These are phyloP conservation scores for Serendipita indica DNA, from an alignment of 768 basidiomycete genomes.

Conservation along the genomic window DNA sequence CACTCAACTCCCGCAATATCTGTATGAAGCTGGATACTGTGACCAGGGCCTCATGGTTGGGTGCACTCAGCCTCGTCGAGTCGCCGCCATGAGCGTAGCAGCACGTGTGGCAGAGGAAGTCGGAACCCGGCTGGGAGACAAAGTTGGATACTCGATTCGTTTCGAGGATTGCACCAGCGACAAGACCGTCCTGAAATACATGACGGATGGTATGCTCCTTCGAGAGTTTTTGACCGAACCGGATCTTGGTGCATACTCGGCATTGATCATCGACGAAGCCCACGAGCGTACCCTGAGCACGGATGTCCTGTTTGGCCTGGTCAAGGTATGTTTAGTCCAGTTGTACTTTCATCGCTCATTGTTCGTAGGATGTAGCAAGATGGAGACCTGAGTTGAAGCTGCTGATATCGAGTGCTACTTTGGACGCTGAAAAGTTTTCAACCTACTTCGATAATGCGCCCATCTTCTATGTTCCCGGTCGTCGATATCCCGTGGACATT, in stretches of 20 bases:
- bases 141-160: conserved; percentile 99
- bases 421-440: conserved; percentile 96
- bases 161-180: conserved; percentile 99
- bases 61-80: conserved; percentile 95
- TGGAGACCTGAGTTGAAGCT: conserved; percentile 89
- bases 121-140: conserved; percentile 91
- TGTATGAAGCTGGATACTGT: conserved; percentile 95
- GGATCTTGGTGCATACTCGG: conserved; percentile 86
- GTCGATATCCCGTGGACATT: conserved; percentile 93
- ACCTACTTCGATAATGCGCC: conserved; percentile 96
- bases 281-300: conserved; percentile 96
- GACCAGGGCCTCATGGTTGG: conserved; percentile 76
- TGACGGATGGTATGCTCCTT: conserved; percentile 98
- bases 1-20: conserved; percentile 93
- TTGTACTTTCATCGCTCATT: conserved; percentile 14
- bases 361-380: conserved; percentile 75
- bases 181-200: conserved; percentile 97
- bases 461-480: conserved; percentile 90
- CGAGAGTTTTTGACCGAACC: conserved; percentile 97
- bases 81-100: conserved; percentile 98
- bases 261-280: conserved; percentile 94
- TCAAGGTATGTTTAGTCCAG: conserved; percentile 60
- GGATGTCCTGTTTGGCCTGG: conserved; percentile 94
- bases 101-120: conserved; percentile 99
- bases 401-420: conserved; percentile 85